Base-by-base conservation (phyloP, 2,329 filamentous ascomycete genomes). In the Graphiopsis chlorocephala region DNA sequence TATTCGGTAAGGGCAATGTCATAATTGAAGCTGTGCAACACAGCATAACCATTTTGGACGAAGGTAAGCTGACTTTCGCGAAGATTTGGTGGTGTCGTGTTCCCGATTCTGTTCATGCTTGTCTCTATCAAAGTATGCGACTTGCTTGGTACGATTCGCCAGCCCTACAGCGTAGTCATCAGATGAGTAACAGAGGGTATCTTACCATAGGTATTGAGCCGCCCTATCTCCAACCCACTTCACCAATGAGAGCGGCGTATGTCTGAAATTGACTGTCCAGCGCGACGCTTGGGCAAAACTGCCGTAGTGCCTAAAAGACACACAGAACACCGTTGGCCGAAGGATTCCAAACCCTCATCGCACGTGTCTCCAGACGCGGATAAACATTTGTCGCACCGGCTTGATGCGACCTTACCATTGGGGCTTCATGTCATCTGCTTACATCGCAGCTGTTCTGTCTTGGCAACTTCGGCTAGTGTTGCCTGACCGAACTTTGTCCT, bases 341-440 rank as follows among this genome's bases (percentile, higher is more conserved):
- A 53, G 50, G 50, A 31, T 53, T 20, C 10, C 50, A 53, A 29
- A 17, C 28, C 17, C 26, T 8, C 50, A 28, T 29, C 12, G 50
- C 50, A 53, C 50, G 50, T 53, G 50, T 53, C 28, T 17, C 50
- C 7, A n/a, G 15, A 50, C 23, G 25, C 20, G 47, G 4, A 23
- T 25, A 50, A 28, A 28, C 15, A 15, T 23, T 50, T 23, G 47
- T 50, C 23, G 47, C 25, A 50, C 47, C 15, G 23, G 23, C 25
- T 28, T 28, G 25, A 50, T 25, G 47, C 12, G 23, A 25, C 47
- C 15, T 26, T 28, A 50, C 12, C 26, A 53, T 29, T 31, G 53
- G 53, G 17, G 8, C 53, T 23, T 56, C 57, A 45, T 61, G 59
- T 61, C 47, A 61, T 61, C 59, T 61, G 59, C 59, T 61, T 61